These are phyloP conservation scores for Breviolum minutum DNA, from an alignment of 73 alveolate species.

Conservation along the genomic window DNA sequence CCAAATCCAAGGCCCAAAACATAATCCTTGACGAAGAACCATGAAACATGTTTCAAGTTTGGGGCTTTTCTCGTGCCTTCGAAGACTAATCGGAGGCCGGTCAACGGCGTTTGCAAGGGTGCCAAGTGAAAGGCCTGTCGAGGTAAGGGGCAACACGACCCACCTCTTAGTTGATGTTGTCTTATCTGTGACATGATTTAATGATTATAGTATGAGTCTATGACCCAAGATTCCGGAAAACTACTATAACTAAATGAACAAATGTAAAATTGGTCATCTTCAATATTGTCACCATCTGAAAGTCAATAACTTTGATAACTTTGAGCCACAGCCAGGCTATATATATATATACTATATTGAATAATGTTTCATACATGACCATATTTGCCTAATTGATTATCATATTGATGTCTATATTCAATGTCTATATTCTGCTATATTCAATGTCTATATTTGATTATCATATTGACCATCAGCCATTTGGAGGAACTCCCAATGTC, in stretches of 20 bases:
- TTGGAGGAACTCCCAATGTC: too few species aligned
- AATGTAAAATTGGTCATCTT: not conserved
- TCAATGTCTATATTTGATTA: too few species aligned
- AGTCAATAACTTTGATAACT: too few species aligned
- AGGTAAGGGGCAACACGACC: not conserved
- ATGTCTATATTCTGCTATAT: too few species aligned
- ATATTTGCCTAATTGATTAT: too few species aligned
- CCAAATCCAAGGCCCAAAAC: not conserved
- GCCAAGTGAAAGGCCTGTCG: slow-evolving; percentile 37
- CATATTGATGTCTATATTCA: too few species aligned
- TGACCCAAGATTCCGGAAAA: not conserved
- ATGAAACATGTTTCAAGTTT: not conserved
- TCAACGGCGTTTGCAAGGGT: not conserved
- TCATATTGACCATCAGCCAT: too few species aligned
- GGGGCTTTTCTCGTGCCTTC: slow-evolving; percentile 31
- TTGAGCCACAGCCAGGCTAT: too few species aligned
- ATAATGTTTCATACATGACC: too few species aligned
- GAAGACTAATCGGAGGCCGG: slow-evolving; percentile 30
- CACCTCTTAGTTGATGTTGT: too few species aligned
- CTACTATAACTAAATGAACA: not conserved
- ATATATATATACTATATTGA: too few species aligned
- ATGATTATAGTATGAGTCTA: not conserved
- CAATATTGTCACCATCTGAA: too few species aligned
- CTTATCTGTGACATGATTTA: not conserved
- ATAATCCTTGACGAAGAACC: not conserved